phyloP scores from a whole-genome alignment of 352 stramenopile genomes.

The Pythium plurisporium region DNA sequence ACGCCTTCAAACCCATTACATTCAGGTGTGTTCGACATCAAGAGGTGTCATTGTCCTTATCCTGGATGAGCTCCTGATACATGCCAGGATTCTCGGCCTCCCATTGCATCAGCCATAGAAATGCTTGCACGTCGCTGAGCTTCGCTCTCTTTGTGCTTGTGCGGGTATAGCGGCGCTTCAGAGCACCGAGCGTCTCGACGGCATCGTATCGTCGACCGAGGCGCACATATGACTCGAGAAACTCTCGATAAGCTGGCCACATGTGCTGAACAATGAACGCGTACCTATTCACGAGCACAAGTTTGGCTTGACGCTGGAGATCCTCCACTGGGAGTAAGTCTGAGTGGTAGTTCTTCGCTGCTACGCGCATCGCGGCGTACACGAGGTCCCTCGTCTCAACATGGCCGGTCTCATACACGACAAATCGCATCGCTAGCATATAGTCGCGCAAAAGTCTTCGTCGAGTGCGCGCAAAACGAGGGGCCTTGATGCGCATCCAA shows the following conservation, averaged over 20 bases:
- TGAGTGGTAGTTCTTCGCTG: constrained; percentile 28
- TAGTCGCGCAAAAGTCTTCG: constrained; percentile 43
- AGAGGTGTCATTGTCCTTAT: background rate
- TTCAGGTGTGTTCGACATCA: no score
- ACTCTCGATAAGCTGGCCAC: constrained; percentile 21
- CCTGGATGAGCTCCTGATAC: constrained; percentile 10
- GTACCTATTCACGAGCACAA: constrained; percentile 27
- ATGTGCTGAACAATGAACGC: constrained; percentile 9
- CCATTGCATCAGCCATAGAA: constrained; percentile 43
- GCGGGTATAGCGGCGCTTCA: constrained; percentile 13
- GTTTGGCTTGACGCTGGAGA: constrained; percentile 29
- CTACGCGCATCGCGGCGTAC: constrained; percentile 37
- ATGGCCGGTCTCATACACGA: constrained; percentile 35
- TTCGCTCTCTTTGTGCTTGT: constrained; percentile 3
- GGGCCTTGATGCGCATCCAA: constrained; percentile 35
- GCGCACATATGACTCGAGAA: constrained; percentile 26
- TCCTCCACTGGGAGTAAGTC: constrained; percentile 33
- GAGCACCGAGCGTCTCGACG: constrained; percentile 22
- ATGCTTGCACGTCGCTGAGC: constrained; percentile 27
- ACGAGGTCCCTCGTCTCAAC: constrained; percentile 43
- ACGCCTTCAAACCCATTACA: no score
- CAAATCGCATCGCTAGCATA: constrained; percentile 33
- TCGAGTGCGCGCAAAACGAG: constrained; percentile 29
- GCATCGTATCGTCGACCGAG: constrained; percentile 20
- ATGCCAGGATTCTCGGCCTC: constrained; percentile 22